These are phyloP conservation scores for Trametes pubescens DNA, from an alignment of 1,284 basidiomycete species.

Conservation along the genomic window DNA sequence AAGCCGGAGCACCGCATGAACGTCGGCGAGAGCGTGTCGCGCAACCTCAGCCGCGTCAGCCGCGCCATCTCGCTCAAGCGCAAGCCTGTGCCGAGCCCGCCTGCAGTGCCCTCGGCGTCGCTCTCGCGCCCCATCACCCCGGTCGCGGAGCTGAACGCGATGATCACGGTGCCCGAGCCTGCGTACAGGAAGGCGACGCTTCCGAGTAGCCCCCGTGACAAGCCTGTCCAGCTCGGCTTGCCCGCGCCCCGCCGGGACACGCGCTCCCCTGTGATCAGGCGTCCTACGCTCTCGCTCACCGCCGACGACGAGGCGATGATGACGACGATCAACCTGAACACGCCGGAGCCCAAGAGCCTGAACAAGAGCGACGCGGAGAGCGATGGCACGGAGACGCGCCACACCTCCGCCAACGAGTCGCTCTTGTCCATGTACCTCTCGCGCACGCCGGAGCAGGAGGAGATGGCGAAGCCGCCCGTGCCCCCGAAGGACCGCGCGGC, in stretches of 20 bases:
- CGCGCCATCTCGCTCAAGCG: constrained; percentile 29
- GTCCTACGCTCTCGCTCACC: constrained; percentile 22
- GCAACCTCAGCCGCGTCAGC: constrained; percentile 26
- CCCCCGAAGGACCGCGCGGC: constrained; percentile 25
- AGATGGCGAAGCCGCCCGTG: constrained; percentile 26
- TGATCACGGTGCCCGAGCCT: constrained; percentile 40
- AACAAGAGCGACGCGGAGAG: constrained; percentile 5
- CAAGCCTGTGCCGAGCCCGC: constrained; percentile 23
- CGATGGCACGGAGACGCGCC: constrained; percentile 13
- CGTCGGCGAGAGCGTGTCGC: constrained; percentile 21
- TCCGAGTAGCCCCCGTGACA: constrained; percentile 22
- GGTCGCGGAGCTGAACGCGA: constrained; percentile 43
- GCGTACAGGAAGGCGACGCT: constrained; percentile 29
- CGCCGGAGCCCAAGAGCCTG: constrained; percentile 27
- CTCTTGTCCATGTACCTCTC: constrained; percentile 44
- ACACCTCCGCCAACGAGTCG: constrained; percentile 36
- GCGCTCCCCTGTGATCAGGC: constrained; percentile 36
- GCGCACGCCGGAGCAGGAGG: constrained; percentile 26
- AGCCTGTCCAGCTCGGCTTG: constrained; percentile 24
- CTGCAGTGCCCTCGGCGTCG: constrained; percentile 20
- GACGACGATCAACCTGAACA: constrained; percentile 37
- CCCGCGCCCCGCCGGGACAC: constrained; percentile 38
- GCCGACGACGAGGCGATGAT: constrained; percentile 28
- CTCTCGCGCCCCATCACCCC: constrained; percentile 49
- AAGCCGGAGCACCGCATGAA: constrained; percentile 18